Evolutionary conservation across 352 stramenopile genomes (phyloP).

Genomic region (Globisporangium camurandrum): DNA sequence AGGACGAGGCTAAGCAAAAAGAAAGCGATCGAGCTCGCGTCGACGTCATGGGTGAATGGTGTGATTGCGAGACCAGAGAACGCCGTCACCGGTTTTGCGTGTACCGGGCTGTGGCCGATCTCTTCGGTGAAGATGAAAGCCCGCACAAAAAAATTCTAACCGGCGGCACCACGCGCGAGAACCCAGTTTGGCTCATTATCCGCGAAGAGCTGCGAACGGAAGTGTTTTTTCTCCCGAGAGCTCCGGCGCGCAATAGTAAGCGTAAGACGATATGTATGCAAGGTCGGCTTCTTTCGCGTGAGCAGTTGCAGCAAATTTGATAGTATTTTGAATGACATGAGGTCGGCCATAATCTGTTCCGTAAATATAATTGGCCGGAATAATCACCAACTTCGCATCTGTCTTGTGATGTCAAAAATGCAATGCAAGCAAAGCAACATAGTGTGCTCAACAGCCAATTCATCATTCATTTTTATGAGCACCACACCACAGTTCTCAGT

Average conservation of each 20-base stretch:
- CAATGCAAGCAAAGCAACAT: background rate
- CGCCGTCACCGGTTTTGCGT: background rate
- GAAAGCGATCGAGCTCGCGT: background rate
- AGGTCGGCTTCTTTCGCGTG: constrained; percentile 1
- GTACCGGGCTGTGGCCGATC: constrained; percentile 1
- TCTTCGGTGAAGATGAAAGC: background rate
- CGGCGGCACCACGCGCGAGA: background rate
- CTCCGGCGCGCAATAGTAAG: background rate
- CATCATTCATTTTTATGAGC: background rate
- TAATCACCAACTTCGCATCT: too few species aligned
- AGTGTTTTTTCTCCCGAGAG: constrained; percentile 1
- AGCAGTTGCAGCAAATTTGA: constrained; percentile 8
- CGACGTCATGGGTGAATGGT: background rate
- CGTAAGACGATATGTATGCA: background rate
- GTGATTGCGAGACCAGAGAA: constrained; percentile 1
- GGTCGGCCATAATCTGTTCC: constrained; percentile 4
- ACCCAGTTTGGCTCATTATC: constrained; percentile 1
- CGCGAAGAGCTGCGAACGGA: background rate
- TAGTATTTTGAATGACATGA: constrained; percentile 1
- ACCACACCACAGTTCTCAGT: too few species aligned
- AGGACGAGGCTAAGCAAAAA: constrained; percentile 1
- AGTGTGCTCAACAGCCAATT: background rate
- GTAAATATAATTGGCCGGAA: too few species aligned
- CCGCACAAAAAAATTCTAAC: background rate
- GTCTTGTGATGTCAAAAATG: too few species aligned